Percentiles rank a stretch among this genome's conserved stretches.
phyloP scores from a whole-genome alignment of 129 eudicot genomes.

The Flaveria brownii region DNA sequence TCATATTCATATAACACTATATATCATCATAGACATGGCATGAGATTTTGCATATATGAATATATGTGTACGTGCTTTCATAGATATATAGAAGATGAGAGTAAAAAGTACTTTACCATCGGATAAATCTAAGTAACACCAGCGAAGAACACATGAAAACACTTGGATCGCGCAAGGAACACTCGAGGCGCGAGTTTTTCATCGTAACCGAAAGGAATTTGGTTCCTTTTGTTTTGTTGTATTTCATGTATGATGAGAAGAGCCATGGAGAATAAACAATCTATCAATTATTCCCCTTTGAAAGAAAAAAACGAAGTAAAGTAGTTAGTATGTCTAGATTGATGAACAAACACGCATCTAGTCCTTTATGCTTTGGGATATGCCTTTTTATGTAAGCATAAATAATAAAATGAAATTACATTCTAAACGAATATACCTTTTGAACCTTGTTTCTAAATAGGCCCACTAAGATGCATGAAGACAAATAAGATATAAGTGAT shows the following conservation, averaged over 20 bases:
- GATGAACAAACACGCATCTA: conserved; percentile 25
- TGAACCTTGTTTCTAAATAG: conserved; percentile 5
- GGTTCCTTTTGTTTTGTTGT: too few species aligned
- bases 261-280: conserved; percentile 4
- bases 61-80: too few species aligned
- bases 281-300: background rate
- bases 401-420: background rate
- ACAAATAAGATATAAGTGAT: background rate
- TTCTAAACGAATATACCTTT: conserved; percentile 32
- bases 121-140: background rate
- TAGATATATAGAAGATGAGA: background rate
- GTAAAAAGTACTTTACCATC: conserved; percentile 11
- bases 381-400: background rate
- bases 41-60: conserved; percentile 12
- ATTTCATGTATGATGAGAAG: background rate
- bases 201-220: background rate
- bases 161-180: background rate
- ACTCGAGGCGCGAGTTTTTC: background rate
- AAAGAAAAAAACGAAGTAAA: conserved; percentile 5
- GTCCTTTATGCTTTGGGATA: conserved; percentile 35
- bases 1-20: background rate
- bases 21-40: background rate
- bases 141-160: background rate
- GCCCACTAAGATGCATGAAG: conserved; percentile 10
- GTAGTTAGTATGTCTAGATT: conserved; percentile 17